Conservation (phyloP, 768 basidiomycete genomes). For the Amanita molliuscula region DNA sequence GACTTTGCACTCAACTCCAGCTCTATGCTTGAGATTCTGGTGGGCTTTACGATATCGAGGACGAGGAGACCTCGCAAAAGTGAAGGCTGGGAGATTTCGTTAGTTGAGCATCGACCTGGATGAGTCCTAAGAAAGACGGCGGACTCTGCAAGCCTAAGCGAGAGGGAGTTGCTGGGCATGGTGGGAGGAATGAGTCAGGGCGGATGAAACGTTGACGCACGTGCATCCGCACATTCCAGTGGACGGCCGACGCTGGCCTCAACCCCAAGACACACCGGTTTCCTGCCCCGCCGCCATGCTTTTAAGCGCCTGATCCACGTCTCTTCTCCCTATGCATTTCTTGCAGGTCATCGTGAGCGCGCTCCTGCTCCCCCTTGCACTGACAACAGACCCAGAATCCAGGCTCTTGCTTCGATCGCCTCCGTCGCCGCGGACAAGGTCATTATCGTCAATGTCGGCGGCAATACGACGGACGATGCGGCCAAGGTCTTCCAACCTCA, state of each 20-base stretch:
- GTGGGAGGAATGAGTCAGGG: neutral
- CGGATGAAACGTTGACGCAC: neutral
- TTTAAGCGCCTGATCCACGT: neutral
- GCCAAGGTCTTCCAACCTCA: constrained; percentile 37
- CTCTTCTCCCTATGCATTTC: too few relatives aligned
- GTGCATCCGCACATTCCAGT: neutral
- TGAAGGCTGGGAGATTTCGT: constrained; percentile 28
- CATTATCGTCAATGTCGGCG: constrained; percentile 35
- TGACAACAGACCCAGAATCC: neutral
- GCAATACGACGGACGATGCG: constrained; percentile 32
- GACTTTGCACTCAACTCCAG: constrained; percentile 68
- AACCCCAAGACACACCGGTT: neutral
- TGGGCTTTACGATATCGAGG: constrained; percentile 56
- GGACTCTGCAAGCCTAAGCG: constrained; percentile 60
- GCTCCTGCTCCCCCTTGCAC: too few relatives aligned
- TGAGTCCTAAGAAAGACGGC: constrained; percentile 54
- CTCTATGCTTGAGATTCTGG: constrained; percentile 77
- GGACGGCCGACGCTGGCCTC: neutral
- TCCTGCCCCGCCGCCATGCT: neutral
- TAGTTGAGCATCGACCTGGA: constrained; percentile 25
- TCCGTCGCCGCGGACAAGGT: constrained; percentile 26
- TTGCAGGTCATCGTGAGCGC: neutral
- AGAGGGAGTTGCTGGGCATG: constrained; percentile 30
- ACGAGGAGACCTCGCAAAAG: constrained; percentile 57
- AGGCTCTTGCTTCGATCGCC: constrained; percentile 11